Evolutionary conservation across 345 rosid genomes (phyloP).

Genomic region (Brassica nigra): DNA sequence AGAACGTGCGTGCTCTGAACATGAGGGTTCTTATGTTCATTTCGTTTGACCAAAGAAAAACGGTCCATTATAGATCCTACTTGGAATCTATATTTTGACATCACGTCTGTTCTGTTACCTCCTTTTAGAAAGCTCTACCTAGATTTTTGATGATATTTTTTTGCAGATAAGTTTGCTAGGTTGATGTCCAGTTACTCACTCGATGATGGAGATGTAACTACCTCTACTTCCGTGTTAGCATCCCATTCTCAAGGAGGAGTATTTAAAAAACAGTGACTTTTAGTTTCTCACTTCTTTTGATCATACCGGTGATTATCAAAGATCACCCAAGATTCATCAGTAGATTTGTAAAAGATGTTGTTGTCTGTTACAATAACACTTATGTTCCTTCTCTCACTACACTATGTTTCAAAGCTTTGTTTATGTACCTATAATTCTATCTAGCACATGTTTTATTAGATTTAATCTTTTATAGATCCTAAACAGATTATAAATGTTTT

Average conservation of each 20-base stretch:
- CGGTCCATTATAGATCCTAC: background rate
- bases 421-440: constrained; percentile 30
- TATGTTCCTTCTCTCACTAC: constrained; percentile 5
- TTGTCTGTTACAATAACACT: constrained; percentile 17
- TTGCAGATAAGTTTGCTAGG: constrained; percentile 36
- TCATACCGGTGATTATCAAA: constrained; percentile 13
- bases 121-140: background rate
- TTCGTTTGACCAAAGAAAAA: background rate
- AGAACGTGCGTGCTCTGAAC: background rate
- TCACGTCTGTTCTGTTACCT: background rate
- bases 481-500: background rate
- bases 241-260: background rate
- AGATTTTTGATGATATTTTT: background rate
- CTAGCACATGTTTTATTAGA: background rate
- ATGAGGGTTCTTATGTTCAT: background rate
- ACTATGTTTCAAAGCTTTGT: constrained; percentile 20
- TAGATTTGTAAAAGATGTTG: constrained; percentile 28
- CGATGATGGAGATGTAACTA: constrained; percentile 36
- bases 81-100: background rate
- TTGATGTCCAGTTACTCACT: constrained; percentile 32
- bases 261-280: constrained; percentile 12
- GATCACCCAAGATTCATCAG: constrained; percentile 26
- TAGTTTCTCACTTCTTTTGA: constrained; percentile 14
- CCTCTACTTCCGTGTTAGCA: background rate
- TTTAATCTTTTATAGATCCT: background rate